Conservation (phyloP, 148 eudicot species). For the Rhododendron ovatum region DNA sequence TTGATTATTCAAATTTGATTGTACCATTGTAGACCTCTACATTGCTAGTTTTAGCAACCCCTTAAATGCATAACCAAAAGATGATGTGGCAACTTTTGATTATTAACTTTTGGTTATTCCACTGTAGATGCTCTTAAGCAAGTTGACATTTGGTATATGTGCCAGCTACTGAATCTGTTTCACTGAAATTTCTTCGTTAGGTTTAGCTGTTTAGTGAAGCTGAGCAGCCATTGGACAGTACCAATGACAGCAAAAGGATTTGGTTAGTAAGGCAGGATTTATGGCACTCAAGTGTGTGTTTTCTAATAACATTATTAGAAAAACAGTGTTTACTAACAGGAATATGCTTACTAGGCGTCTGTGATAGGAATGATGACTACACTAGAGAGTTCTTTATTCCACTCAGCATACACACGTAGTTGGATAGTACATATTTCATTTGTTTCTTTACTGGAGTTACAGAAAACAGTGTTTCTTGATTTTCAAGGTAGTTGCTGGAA, state of each 20-base stretch:
- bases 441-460: neutral
- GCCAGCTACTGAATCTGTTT: neutral
- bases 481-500: conserved; percentile 1
- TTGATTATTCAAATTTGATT: no score
- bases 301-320: neutral
- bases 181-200: neutral
- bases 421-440: neutral
- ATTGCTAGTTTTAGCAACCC: no score
- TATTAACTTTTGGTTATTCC: no score
- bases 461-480: neutral
- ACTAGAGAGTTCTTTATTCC: neutral
- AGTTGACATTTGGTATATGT: neutral
- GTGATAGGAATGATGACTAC: neutral
- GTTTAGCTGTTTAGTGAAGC: neutral
- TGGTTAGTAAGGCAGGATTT: neutral
- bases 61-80: no score
- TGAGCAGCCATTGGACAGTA: neutral
- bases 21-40: no score
- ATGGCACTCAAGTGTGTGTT: neutral
- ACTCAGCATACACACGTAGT: neutral
- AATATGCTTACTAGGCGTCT: neutral
- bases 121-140: neutral
- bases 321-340: no score
- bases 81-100: no score
- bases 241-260: neutral